phyloP scores from a whole-genome alignment of 306 rosid species.

The Vigna reflexopilosa region DNA sequence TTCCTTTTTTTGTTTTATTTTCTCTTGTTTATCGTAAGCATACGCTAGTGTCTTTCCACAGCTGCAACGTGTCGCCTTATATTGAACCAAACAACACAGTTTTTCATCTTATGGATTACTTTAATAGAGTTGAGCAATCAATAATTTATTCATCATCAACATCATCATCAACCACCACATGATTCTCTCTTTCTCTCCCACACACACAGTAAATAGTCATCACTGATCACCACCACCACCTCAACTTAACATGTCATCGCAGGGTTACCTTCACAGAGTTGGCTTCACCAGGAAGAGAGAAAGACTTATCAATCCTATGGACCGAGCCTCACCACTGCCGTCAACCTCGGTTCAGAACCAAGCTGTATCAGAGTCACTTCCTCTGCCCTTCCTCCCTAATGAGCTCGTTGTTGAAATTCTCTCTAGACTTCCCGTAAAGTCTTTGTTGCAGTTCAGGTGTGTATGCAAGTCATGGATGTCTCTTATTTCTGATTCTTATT shows the following conservation, averaged over 20 bases:
- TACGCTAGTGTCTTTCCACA: constrained; percentile 34
- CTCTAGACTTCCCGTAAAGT: constrained; percentile 55
- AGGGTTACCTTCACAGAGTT: neutral
- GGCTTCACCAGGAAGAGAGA: constrained; percentile 45
- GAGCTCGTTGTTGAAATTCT: constrained; percentile 57
- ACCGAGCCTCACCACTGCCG: neutral
- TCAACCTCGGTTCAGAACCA: constrained; percentile 14
- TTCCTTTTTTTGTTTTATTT: constrained; percentile 34
- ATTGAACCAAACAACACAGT: neutral
- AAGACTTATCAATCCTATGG: neutral
- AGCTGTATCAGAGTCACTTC: neutral
- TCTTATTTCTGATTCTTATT: constrained; percentile 51
- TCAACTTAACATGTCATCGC: constrained; percentile 41
- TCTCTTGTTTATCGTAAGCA: constrained; percentile 16
- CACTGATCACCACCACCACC: neutral
- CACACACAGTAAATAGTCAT: neutral
- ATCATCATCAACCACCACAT: constrained; percentile 26
- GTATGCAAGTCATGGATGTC: constrained; percentile 56
- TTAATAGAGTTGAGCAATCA: constrained; percentile 19
- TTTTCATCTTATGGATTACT: constrained; percentile 18
- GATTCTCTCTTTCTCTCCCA: constrained; percentile 3
- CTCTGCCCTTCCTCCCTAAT: constrained; percentile 47
- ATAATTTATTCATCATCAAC: constrained; percentile 20
- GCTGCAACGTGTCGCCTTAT: constrained; percentile 35
- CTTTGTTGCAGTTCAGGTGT: constrained; percentile 52